Conservation (phyloP, 306 rosid species). For the apple (Malus domestica) region ASM211411v1 NC_041789.1:29457501-29458000, state of each 20-base stretch:
- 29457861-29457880: too few relatives aligned
- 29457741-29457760: neutral
- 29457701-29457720: neutral
- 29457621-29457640: neutral
- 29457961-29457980: too few relatives aligned
- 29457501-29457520: neutral
- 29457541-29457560: neutral
- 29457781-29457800: neutral
- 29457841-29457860: neutral
- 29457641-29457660: neutral
- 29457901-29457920: too few relatives aligned
- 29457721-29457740: neutral
- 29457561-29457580: neutral
- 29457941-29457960: accelerated
- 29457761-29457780: neutral
- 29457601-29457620: too few relatives aligned
- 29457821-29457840: neutral
- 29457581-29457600: neutral
- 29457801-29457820: neutral
- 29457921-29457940: too few relatives aligned
- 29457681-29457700: neutral
- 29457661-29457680: neutral
- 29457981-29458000: too few relatives aligned
- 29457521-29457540: neutral
- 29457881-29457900: too few relatives aligned